Base-by-base conservation (phyloP, 441 rosid genomes). In the Arabidopsis hybrid region DNA sequence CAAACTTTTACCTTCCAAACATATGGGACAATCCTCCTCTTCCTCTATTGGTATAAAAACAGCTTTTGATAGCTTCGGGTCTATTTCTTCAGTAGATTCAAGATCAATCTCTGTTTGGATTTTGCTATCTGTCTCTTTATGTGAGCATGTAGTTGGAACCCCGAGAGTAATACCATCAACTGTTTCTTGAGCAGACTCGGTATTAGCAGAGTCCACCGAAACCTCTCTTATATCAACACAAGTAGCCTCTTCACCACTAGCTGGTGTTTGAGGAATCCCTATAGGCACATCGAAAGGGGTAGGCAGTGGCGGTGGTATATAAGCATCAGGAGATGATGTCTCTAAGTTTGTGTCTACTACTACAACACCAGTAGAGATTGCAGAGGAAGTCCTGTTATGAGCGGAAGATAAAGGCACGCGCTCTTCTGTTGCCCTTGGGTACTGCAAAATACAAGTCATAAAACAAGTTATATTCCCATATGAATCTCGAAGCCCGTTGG, bases 271-370 rank as follows among this genome's bases (percentile, higher is more conserved):
- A 63, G 91, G 84, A 69, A 34, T 79, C 60, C 79, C 85, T 60
- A 77, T 26, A 65, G 73, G 83, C 32, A 83, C 85, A 80, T 91
- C 88, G 49, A 88, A 90, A 10, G 99, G 93, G 11, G 78, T 57
- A 42, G 99, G 93, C 4, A 78, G 82, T 61, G 96, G 95, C 21
- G 97, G 96, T 17, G 97, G 84, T 74, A 82, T 82, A 72, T 88
- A 91, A 67, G 92, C 89, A 83, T 90, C 91, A 14, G 93, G 89
- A 64, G 85, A 83, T 42, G 92, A 88, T 40, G 90, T 90, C 60
- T 89, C 98, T 26, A 95, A 82, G 80, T 95, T 95, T 34, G 94
- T 85, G 82, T 92, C 92, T 56, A 91, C 94, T 61, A 89, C 94
- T 71, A 90, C 62, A 8, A 87, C 92, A 42, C 94, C 95, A 0